Percentiles rank a stretch among this genome's conserved stretches.
Evolutionary conservation across 805 yeast species (phyloP).

Genomic region (Candida anglica): DNA sequence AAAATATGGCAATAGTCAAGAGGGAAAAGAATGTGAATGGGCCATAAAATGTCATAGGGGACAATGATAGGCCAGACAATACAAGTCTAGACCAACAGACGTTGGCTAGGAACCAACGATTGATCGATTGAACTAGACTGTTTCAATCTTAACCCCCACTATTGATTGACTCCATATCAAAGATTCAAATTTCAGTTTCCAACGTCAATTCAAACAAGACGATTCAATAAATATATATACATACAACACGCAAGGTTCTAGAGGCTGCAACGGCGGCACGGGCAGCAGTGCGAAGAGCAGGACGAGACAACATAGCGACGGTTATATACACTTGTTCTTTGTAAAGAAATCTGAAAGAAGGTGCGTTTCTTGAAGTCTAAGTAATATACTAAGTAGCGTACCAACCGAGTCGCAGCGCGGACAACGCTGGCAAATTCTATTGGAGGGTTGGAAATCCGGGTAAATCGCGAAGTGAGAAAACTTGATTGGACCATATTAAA

Average conservation of each 20-base stretch:
- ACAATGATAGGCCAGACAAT: no score
- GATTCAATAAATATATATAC: no score
- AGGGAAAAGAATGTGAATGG: no score
- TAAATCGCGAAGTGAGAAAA: not conserved
- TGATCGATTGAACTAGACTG: no score
- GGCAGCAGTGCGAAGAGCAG: slow-evolving; percentile 80
- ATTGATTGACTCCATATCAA: no score
- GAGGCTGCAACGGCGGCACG: slow-evolving; percentile 59
- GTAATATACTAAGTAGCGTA: slow-evolving; percentile 4
- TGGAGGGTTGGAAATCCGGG: slow-evolving; percentile 6
- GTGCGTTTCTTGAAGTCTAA: slow-evolving; percentile 3
- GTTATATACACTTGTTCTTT: slow-evolving; percentile 8
- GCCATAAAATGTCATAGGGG: no score
- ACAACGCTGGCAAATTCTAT: slow-evolving; percentile 5
- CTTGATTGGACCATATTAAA: slow-evolving; percentile 5
- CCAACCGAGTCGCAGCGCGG: slow-evolving; percentile 7
- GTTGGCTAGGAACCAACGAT: no score
- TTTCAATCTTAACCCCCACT: no score
- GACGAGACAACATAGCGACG: slow-evolving; percentile 71
- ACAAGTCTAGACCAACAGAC: no score
- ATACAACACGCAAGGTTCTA: slow-evolving; percentile 32
- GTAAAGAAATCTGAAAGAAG: not conserved
- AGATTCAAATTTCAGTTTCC: no score
- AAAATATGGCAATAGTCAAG: no score
- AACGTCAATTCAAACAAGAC: no score